These are phyloP conservation scores for Hemerocallis citrina DNA, from an alignment of 106 monocot species.

Conservation along the genomic window DNA sequence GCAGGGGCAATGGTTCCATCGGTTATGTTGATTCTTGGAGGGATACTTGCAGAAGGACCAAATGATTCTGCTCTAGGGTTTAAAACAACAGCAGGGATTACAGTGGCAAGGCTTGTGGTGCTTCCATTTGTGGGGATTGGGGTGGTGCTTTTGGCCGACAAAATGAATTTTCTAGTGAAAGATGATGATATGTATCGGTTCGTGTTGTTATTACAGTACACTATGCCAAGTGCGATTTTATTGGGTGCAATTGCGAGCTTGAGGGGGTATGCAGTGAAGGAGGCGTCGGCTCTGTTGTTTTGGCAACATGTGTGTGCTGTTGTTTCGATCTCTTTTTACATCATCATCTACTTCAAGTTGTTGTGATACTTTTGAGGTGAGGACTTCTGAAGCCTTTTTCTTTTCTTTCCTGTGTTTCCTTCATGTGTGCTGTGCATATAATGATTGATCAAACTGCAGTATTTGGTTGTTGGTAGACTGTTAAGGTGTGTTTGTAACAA, in stretches of 20 bases:
- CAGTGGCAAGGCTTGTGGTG: conserved; percentile 66
- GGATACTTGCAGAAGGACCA: conserved; percentile 87
- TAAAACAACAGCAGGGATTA: conserved; percentile 65
- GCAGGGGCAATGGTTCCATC: conserved; percentile 84
- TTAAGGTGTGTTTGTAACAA: too few species aligned
- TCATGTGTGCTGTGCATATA: too few species aligned
- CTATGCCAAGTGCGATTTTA: conserved; percentile 82
- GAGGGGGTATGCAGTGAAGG: conserved; percentile 85
- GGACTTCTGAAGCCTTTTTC: too few species aligned
- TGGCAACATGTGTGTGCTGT: conserved; percentile 96
- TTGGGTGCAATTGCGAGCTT: conserved; percentile 85
- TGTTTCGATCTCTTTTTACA: conserved; percentile 70
- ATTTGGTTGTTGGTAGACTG: too few species aligned
- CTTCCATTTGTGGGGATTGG: conserved; percentile 83
- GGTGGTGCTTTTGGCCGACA: conserved; percentile 54
- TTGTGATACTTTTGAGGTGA: conserved; percentile 49
- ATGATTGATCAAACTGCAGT: too few species aligned
- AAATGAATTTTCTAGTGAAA: conserved; percentile 40
- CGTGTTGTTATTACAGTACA: conserved; percentile 81
- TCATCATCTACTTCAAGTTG: conserved; percentile 82
- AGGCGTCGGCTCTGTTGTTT: conserved; percentile 87
- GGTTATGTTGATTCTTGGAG: conserved; percentile 92
- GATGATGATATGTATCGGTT: conserved; percentile 70
- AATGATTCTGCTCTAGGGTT: conserved; percentile 70
- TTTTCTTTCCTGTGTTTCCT: too few species aligned